Conservation (phyloP, 192 early-diverging fungal genomes). For the Coemansia umbellata region DNA sequence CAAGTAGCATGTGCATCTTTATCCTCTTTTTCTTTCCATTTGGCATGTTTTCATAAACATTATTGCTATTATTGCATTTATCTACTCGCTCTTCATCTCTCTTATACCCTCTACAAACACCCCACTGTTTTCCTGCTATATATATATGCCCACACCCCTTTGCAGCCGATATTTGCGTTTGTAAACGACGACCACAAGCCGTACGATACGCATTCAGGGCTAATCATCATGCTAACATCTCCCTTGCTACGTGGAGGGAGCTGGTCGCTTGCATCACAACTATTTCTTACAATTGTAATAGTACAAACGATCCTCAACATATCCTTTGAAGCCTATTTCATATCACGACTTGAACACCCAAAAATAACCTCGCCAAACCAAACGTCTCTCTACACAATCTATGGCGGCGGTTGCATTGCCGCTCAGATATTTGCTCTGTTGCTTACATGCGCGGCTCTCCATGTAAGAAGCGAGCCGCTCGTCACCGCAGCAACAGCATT, state of each 20-base stretch:
- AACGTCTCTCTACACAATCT: constrained; percentile 19
- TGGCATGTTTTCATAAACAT: no score
- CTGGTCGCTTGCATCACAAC: constrained; percentile 19
- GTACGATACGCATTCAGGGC: no score
- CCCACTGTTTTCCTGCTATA: no score
- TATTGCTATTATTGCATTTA: no score
- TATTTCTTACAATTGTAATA: constrained; percentile 14
- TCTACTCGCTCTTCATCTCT: no score
- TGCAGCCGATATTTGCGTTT: no score
- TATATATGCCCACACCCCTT: no score
- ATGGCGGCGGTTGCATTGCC: constrained; percentile 26
- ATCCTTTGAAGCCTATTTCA: constrained; percentile 21
- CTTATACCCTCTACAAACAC: no score
- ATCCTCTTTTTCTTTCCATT: no score
- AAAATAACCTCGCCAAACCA: neutral
- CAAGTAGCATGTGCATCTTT: no score
- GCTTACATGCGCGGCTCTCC: constrained; percentile 13
- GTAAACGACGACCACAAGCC: no score
- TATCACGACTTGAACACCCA: constrained; percentile 3
- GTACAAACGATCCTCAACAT: constrained; percentile 21
- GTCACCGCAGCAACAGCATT: constrained; percentile 23
- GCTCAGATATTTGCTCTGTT: constrained; percentile 23
- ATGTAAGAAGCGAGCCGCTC: constrained; percentile 24
- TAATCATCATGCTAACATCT: constrained; percentile 28
- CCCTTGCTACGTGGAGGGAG: constrained; percentile 17